A percentile compares a stretch with the other conserved stretches of the same genome.
Conservation (phyloP, 2,329 filamentous ascomycete genomes). For the Fusarium sterilihyphosum region DNA sequence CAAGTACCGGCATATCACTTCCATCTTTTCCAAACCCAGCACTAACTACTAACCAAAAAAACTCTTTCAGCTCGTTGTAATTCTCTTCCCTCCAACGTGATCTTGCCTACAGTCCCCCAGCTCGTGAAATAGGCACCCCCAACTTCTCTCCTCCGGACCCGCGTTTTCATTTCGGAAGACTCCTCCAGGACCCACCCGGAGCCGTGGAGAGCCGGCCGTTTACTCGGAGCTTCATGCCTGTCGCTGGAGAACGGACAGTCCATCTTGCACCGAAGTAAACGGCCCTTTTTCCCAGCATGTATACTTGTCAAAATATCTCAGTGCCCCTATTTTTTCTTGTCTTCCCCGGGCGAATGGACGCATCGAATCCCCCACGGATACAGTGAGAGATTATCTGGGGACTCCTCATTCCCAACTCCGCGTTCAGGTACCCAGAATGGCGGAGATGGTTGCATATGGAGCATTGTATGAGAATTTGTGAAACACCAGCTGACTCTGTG, state of each 20-base stretch:
- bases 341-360: not conserved
- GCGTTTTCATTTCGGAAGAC: conserved; percentile 25
- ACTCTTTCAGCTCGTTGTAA: not conserved
- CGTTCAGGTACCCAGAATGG: not conserved
- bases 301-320: conserved; percentile 23
- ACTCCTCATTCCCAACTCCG: conserved; percentile 5
- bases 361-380: conserved; percentile 5
- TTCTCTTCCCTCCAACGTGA: not conserved
- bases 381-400: conserved; percentile 25
- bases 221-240: conserved; percentile 43
- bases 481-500: conserved; percentile 26
- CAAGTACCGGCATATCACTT: conserved; percentile 12
- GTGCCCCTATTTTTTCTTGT: conserved; percentile 8
- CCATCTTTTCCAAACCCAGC: not conserved
- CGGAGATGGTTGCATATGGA: conserved; percentile 9
- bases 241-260: conserved; percentile 27
- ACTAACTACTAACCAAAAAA: not conserved
- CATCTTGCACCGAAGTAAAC: conserved; percentile 26
- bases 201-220: conserved; percentile 39
- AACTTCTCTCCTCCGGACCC: conserved; percentile 20
- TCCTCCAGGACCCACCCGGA: conserved; percentile 28
- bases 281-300: conserved; percentile 27
- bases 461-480: conserved; percentile 5
- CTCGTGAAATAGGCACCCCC: not conserved
- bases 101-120: not conserved